Conservation (phyloP, 2,329 filamentous ascomycete genomes). For the Didymella keratinophila region DNA sequence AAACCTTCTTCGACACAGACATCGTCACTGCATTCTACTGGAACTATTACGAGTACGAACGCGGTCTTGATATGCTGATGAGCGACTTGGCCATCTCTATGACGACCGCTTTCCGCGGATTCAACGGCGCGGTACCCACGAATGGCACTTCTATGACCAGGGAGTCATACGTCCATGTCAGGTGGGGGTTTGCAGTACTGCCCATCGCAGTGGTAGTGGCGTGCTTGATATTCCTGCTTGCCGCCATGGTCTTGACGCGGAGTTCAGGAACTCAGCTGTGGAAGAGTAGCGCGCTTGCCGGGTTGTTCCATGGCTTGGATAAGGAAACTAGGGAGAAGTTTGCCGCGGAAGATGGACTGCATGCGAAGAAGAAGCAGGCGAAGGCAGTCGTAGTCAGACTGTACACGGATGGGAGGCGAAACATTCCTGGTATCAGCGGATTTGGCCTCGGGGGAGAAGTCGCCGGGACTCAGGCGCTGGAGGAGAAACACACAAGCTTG, state of each 20-base stretch:
- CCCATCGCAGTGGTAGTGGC: background rate
- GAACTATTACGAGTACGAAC: background rate
- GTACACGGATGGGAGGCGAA: background rate
- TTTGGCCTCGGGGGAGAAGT: background rate
- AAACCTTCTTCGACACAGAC: background rate
- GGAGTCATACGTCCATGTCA: background rate
- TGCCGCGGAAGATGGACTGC: background rate
- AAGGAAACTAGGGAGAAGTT: background rate
- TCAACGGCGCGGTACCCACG: background rate
- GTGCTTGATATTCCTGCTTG: background rate
- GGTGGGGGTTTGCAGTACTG: background rate
- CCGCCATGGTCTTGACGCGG: background rate
- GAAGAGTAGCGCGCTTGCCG: background rate
- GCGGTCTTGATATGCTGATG: background rate
- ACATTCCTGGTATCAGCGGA: background rate
- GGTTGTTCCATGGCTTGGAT: background rate
- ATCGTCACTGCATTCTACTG: background rate
- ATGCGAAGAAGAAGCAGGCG: background rate
- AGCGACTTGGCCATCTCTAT: background rate
- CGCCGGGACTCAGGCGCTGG: background rate
- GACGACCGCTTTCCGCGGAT: background rate
- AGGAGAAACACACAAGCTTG: background rate
- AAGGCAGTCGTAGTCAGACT: background rate
- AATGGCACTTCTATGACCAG: background rate
- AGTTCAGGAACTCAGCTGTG: background rate